Percentiles rank a stretch among this genome's conserved stretches.
These are phyloP conservation scores for Neopestalotiopsis rosae DNA, from an alignment of 2,329 filamentous ascomycete species.

Conservation along the genomic window DNA sequence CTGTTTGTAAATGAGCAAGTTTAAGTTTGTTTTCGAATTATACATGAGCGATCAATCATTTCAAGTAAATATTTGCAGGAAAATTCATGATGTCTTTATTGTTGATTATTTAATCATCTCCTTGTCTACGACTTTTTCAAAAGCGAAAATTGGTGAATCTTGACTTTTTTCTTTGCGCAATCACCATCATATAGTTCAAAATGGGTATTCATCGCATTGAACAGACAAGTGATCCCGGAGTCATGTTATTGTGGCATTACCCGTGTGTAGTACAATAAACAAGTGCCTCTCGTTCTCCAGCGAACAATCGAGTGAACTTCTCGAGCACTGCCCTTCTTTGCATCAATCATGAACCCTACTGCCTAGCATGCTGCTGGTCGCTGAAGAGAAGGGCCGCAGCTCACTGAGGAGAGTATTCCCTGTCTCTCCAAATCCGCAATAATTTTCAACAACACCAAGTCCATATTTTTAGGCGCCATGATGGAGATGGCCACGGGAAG, in stretches of 20 bases:
- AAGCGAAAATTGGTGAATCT: too few species aligned
- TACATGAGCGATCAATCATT: not conserved
- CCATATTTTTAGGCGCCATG: conserved; percentile 20
- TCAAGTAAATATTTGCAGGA: not conserved
- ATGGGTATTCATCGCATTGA: too few species aligned
- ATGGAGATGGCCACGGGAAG: conserved; percentile 25
- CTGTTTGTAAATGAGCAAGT: conserved; percentile 66
- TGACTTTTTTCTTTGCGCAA: too few species aligned
- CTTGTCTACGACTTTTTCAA: not conserved
- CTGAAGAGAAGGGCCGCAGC: not conserved
- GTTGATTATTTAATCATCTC: not conserved
- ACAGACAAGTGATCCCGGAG: too few species aligned
- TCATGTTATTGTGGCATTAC: too few species aligned
- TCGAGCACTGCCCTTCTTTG: too few species aligned
- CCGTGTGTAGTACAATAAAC: too few species aligned
- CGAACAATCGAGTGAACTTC: too few species aligned
- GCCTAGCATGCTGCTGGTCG: not conserved
- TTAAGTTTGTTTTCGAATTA: not conserved
- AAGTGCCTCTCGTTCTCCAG: too few species aligned
- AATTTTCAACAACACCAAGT: conserved; percentile 20
- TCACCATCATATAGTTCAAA: too few species aligned
- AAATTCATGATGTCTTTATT: not conserved
- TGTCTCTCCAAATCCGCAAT: conserved; percentile 19
- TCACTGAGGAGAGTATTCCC: not conserved
- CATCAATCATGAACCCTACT: too few species aligned